phyloP scores from a whole-genome alignment of 768 basidiomycete genomes.

The Mycena kentingensis region DNA sequence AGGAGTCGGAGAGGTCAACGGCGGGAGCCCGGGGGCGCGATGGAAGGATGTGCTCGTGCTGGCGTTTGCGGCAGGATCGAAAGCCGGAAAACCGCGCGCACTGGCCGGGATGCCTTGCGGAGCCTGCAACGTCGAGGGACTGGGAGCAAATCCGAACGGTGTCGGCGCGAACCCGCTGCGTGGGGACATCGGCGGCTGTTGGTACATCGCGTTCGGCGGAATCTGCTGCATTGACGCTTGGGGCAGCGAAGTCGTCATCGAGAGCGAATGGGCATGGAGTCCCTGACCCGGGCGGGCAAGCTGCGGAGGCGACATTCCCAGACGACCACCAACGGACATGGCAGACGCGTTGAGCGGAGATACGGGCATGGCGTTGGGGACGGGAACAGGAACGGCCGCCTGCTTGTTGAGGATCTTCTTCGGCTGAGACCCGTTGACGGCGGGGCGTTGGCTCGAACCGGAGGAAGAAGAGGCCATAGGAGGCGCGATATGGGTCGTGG shows the following conservation, averaged over 20 bases:
- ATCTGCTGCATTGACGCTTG: conserved; percentile 51
- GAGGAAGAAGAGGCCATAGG: conserved; percentile 37
- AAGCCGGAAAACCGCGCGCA: conserved; percentile 57
- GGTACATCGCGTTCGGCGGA: conserved; percentile 52
- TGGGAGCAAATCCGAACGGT: conserved; percentile 52
- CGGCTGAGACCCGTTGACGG: conserved; percentile 45
- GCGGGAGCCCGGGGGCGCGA: conserved; percentile 41
- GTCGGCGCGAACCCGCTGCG: conserved; percentile 54
- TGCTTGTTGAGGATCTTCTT: conserved; percentile 69
- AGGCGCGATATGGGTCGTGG: no score
- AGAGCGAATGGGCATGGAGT: conserved; percentile 27
- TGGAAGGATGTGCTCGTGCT: conserved; percentile 32
- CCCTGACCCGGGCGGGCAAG: conserved; percentile 36
- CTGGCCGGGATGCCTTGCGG: conserved; percentile 39
- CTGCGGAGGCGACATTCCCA: conserved; percentile 35
- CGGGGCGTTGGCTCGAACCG: conserved; percentile 49
- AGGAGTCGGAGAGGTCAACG: conserved; percentile 28
- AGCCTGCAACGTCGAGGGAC: conserved; percentile 15
- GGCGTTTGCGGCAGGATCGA: conserved; percentile 42
- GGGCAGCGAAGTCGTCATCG: conserved; percentile 32
- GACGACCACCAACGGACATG: conserved; percentile 24
- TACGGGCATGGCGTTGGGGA: conserved; percentile 28
- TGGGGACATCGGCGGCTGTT: conserved; percentile 53
- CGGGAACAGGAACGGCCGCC: conserved; percentile 26
- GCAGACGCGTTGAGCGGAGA: conserved; percentile 27